Conservation (phyloP, 208 protist genomes). For the Sergeia podlipaevii region DNA sequence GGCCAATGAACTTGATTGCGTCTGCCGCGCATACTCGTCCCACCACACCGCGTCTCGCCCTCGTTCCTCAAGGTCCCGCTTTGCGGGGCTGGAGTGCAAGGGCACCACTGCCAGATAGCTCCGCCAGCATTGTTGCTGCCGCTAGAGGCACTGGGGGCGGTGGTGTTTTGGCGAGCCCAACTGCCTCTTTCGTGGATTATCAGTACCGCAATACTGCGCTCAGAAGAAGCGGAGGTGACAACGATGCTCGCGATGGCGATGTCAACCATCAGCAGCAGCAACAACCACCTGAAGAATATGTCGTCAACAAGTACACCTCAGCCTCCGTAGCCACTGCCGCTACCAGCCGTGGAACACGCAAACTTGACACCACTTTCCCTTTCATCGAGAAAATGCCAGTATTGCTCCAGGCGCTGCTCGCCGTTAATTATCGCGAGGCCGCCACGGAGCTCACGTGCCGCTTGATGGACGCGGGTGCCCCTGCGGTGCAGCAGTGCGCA, state of each 20-base stretch:
- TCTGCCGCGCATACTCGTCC: no score
- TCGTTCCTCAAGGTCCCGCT: no score
- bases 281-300: conserved; percentile 5
- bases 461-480: conserved; percentile 67
- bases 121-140: background rate
- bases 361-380: no score
- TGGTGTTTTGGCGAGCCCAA: background rate
- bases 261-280: background rate
- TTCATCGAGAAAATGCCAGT: conserved; percentile 72
- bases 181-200: background rate
- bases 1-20: background rate
- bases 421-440: conserved; percentile 66
- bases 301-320: conserved; percentile 12
- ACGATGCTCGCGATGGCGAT: background rate
- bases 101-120: no score
- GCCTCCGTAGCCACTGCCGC: background rate
- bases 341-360: no score
- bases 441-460: conserved; percentile 77
- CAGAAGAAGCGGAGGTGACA: background rate
- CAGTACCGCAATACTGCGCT: conserved; percentile 9
- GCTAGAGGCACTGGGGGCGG: background rate
- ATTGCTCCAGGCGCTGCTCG: conserved; percentile 74
- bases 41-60: no score
- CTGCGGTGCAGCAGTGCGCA: conserved; percentile 70
- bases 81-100: no score